Evolutionary conservation across 192 early-diverging fungal species (phyloP).

Genomic region (Backusella australiensis): DNA sequence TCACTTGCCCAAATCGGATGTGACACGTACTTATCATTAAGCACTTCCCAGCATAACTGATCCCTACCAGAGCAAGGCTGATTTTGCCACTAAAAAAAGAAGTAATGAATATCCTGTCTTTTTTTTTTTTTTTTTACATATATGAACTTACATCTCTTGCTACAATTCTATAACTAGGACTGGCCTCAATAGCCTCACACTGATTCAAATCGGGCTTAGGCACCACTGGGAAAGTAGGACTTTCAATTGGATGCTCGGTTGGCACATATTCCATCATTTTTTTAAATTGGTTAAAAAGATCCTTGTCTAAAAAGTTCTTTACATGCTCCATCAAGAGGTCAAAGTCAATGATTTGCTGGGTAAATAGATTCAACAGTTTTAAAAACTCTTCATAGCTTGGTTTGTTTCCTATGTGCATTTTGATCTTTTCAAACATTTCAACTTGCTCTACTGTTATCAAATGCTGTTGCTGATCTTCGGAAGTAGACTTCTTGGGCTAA

Average conservation of each 20-base stretch:
- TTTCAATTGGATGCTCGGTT: slow-evolving; percentile 58
- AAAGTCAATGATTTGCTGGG: slow-evolving; percentile 88
- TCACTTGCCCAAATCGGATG: slow-evolving; percentile 91
- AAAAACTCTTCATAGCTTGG: slow-evolving; percentile 91
- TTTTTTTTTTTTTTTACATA: neutral
- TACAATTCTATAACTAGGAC: slow-evolving; percentile 70
- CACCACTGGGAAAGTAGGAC: slow-evolving; percentile 58
- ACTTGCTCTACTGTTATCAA: slow-evolving; percentile 70
- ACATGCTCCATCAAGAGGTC: slow-evolving; percentile 83
- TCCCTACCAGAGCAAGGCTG: slow-evolving; percentile 87
- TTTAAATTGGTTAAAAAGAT: slow-evolving; percentile 95
- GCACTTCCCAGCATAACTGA: slow-evolving; percentile 83
- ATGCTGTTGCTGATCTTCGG: neutral
- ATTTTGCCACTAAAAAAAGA: slow-evolving; percentile 32
- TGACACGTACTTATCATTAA: slow-evolving; percentile 94
- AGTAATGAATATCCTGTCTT: neutral
- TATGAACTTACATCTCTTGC: slow-evolving; percentile 54
- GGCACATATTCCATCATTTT: slow-evolving; percentile 76
- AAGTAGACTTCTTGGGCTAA: neutral
- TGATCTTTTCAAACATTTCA: slow-evolving; percentile 92
- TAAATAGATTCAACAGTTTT: slow-evolving; percentile 90
- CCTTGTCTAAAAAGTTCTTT: slow-evolving; percentile 81
- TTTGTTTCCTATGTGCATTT: slow-evolving; percentile 82
- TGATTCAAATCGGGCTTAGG: slow-evolving; percentile 60
- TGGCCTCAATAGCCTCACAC: slow-evolving; percentile 46